Base-by-base conservation (phyloP, 495 filamentous ascomycete genomes). In the Trichocladium uniseriatum region DNA sequence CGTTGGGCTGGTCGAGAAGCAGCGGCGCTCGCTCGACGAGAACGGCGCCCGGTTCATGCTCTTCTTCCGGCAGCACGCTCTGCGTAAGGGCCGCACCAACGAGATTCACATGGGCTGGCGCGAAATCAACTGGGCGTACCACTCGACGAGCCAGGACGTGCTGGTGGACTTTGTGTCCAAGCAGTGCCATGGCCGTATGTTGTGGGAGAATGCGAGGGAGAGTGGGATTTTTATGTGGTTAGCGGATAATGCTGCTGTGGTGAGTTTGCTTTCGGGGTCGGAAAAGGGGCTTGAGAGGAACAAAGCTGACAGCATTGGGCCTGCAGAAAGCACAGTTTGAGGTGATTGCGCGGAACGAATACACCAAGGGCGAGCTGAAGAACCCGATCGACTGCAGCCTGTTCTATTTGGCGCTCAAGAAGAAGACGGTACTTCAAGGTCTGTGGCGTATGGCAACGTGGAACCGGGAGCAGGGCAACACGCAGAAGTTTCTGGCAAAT, bases 221-320 rank as follows among this genome's bases (percentile, higher is more conserved):
- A 87, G 82, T 53, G 91, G 92, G 13, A 78, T 97, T 48, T 95
- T 95, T 58, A 89, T 96, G 85, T 98, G 92, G 94, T 68, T 98
- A 59, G 79, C 77, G 0, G 90, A 94, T 61, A 56, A 71, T 24
- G 74, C 73, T 48, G 84, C 89, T 10, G 72, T 96, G 55, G 87
- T 92, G 76, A 68, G 83, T 59, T 19, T 36, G 2, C 9, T 19
- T 40, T 32, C 13, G 44, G 31, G 4, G 11, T 21, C 19, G 1
- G 0, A 20, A 6, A 6, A 8, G 11, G 10, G 27, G 1, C 14
- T 18, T 19, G 24, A 29, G 13, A 15, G 21, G 22, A 6, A 5
- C n/a, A 14, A 8, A 3, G 32, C 47, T 49, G 21, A 49, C 39
- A n/a, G 19, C 5, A 16, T 2, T 11, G 31, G 5, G 31, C 5